Base-by-base conservation (phyloP, 2,329 filamentous ascomycete genomes). In the Podosphaera fusca region DNA sequence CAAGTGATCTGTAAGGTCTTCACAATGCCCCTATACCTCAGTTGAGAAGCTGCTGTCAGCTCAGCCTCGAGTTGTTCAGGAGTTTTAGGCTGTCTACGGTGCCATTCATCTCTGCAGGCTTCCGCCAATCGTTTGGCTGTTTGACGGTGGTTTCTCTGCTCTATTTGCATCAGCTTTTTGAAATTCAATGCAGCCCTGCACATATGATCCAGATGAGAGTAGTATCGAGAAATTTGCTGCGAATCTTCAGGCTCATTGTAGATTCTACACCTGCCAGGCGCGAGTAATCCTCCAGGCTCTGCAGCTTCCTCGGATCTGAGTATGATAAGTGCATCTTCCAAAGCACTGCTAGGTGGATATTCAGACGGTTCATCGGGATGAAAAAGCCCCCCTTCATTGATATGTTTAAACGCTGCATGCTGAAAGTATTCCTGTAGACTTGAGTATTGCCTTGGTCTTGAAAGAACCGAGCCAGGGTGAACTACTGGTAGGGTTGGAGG, bases 191-290 rank as follows among this genome's bases (percentile, higher is more conserved):
- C 82, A 60, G 94, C 89, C 52, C 82, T 82, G 51, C 85, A 74
- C 56, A 96, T 75, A 66, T 96, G 86, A 65, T 96, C 89, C 65
- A 80, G 78, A 63, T 94, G 88, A n/a, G 84, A 81, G 74, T 87
- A 96, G 64, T 92, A 87, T 0, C 80, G 78, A 0, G 85, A 85
- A 63, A 94, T 85, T 58, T 86, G 81, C 59, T 72, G 73, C 36
- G 77, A 75, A 10, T 21, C 21, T 10, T 80, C 74, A 60, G 92
- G 85, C 0, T 85, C 85, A 21, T 81, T 75, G 63, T 85, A 92
- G 31, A 83, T 71, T 2, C 81, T 82, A 66, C 85, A 90, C 59
- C 76, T 75, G 59, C 81, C 79, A 56, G 75, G 72, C 55, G 84
- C 87, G 34, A 95, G 74, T 3, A 88, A 67, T 1, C 87, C 87